These are phyloP conservation scores for Castanopsis chinensis DNA, from an alignment of 306 rosid genomes.

Conservation along the genomic window DNA sequence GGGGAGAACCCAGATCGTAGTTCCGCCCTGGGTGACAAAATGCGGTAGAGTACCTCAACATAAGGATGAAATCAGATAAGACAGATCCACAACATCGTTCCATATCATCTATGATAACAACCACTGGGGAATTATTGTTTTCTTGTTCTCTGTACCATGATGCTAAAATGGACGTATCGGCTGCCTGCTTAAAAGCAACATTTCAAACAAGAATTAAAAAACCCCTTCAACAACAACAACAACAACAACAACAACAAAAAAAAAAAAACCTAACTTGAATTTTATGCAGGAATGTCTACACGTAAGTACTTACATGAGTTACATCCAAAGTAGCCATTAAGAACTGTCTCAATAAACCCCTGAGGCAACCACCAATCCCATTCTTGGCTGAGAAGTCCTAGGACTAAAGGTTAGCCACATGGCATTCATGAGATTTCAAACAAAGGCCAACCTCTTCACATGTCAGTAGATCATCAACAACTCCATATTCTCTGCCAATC, in stretches of 20 bases:
- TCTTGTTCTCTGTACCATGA: constrained; percentile 89
- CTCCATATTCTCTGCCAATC: constrained; percentile 78
- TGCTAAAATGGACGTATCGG: constrained; percentile 76
- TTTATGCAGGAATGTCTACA: background rate
- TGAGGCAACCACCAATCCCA: constrained; percentile 82
- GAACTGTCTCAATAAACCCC: constrained; percentile 70
- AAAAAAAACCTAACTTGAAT: background rate
- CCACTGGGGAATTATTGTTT: constrained; percentile 57
- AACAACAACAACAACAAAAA: no score
- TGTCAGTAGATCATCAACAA: constrained; percentile 80
- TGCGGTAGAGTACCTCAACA: constrained; percentile 61
- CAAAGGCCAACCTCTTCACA: constrained; percentile 74
- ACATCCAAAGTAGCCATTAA: constrained; percentile 50
- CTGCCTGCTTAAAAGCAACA: constrained; percentile 51
- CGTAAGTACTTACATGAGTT: constrained; percentile 41
- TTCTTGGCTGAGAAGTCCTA: constrained; percentile 63
- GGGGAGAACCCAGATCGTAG: no score
- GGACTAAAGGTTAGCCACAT: constrained; percentile 74
- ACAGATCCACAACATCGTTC: constrained; percentile 82
- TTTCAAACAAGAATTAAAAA: constrained; percentile 17
- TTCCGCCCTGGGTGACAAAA: background rate
- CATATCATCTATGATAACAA: constrained; percentile 71
- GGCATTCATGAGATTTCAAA: constrained; percentile 79
- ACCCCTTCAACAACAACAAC: background rate
- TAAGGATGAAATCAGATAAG: constrained; percentile 72